These are phyloP conservation scores for Linum tenue DNA, from an alignment of 345 rosid genomes.

Conservation along the genomic window DNA sequence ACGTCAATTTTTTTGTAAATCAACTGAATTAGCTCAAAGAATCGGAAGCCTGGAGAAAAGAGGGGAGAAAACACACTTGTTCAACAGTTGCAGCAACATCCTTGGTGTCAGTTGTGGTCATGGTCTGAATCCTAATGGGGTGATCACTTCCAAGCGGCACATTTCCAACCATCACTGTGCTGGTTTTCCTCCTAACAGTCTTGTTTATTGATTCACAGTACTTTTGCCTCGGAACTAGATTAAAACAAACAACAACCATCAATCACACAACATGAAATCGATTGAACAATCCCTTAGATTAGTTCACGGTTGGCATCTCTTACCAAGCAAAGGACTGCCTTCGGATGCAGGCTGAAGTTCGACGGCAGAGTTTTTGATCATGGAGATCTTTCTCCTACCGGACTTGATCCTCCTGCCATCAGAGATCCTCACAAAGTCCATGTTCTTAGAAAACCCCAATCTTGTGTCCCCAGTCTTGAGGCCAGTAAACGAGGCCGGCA, in stretches of 20 bases:
- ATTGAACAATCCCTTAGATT: not conserved
- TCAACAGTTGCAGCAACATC: conserved; percentile 90
- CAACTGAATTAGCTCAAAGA: not conserved
- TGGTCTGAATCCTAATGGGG: conserved; percentile 89
- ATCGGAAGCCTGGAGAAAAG: conserved; percentile 5
- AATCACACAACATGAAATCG: not conserved
- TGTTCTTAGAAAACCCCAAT: conserved; percentile 47
- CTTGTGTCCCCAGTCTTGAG: conserved; percentile 46
- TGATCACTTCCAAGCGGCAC: conserved; percentile 89
- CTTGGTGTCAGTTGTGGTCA: conserved; percentile 90
- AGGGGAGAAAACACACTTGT: conserved; percentile 38
- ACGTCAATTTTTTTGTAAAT: not conserved
- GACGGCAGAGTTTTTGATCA: conserved; percentile 58
- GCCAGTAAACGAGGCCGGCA: conserved; percentile 59
- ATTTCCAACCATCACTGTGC: conserved; percentile 92
- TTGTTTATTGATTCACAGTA: conserved; percentile 82
- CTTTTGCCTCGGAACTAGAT: conserved; percentile 83
- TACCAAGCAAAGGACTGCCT: conserved; percentile 87
- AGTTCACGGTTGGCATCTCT: not conserved
- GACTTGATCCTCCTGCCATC: conserved; percentile 46
- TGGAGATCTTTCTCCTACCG: conserved; percentile 35
- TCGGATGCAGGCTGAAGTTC: conserved; percentile 79
- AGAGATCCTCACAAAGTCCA: conserved; percentile 57
- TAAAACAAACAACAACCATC: conserved; percentile 10
- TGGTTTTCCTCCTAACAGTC: conserved; percentile 82